Evolutionary conservation across 441 rosid species (phyloP).

Genomic region (Sinapis alba): DNA sequence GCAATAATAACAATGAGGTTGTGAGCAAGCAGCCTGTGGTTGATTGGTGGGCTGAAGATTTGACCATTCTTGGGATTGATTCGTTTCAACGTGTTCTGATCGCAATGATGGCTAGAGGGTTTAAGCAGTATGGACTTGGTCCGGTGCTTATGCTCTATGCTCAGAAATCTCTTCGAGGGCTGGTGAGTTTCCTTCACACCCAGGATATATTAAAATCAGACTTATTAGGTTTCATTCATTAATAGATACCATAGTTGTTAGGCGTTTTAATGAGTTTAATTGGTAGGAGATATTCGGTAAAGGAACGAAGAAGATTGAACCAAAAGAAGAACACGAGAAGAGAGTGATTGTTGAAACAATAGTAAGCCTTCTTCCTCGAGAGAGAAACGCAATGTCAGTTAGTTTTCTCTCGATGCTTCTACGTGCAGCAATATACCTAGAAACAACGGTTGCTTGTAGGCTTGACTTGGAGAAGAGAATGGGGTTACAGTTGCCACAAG

Average conservation of each 20-base stretch:
- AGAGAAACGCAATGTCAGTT: conserved; percentile 65
- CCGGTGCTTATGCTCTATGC: conserved; percentile 91
- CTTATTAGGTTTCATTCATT: no score
- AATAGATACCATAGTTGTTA: background rate
- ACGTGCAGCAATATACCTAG: conserved; percentile 63
- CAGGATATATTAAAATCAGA: no score
- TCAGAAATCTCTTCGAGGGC: conserved; percentile 91
- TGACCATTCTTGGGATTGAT: conserved; percentile 59
- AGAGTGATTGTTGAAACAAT: conserved; percentile 73
- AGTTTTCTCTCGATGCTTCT: conserved; percentile 75
- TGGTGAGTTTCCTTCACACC: conserved; percentile 67
- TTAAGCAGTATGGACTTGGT: conserved; percentile 65
- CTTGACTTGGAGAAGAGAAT: conserved; percentile 59
- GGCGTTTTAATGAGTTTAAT: no score
- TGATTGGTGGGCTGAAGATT: conserved; percentile 87
- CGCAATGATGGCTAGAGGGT: conserved; percentile 72
- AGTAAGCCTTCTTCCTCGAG: conserved; percentile 72
- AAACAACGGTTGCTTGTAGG: conserved; percentile 87
- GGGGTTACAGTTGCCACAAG: conserved; percentile 64
- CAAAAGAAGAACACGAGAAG: conserved; percentile 81
- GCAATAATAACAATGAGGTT: conserved; percentile 47
- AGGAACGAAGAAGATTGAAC: conserved; percentile 77
- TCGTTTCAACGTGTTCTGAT: conserved; percentile 59
- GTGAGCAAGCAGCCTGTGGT: conserved; percentile 46
- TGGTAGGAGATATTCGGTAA: conserved; percentile 84